These are phyloP conservation scores for Collybia sp. DNA, from an alignment of 768 basidiomycete species.

Conservation along the genomic window DNA sequence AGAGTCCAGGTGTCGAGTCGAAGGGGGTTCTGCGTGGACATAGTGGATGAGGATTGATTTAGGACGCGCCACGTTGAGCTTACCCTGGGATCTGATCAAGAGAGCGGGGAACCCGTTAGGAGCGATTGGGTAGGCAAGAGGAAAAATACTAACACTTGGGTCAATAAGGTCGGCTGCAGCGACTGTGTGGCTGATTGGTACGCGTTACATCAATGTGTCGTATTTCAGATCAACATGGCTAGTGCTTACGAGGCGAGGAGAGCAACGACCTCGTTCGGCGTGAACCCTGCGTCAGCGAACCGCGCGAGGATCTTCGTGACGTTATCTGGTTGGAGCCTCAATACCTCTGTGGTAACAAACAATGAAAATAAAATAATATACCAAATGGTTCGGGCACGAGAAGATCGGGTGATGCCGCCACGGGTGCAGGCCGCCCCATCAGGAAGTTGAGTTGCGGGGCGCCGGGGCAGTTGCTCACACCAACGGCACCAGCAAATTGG, in stretches of 20 bases:
- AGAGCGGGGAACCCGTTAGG: too few species aligned
- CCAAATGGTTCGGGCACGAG: constrained; percentile 20
- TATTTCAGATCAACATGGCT: too few species aligned
- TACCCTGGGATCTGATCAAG: too few species aligned
- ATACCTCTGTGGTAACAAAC: too few species aligned
- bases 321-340: constrained; percentile 11
- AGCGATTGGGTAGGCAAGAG: too few species aligned
- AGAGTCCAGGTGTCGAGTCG: not conserved
- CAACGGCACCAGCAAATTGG: constrained; percentile 41
- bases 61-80: too few species aligned
- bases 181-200: constrained; percentile 11
- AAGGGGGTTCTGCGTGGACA: not conserved
- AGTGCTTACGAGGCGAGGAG: constrained; percentile 27
- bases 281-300: constrained; percentile 30
- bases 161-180: constrained; percentile 29
- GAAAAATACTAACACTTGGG: not conserved
- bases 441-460: constrained; percentile 39
- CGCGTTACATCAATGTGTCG: too few species aligned
- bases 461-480: constrained; percentile 36
- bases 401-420: constrained; percentile 22
- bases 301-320: constrained; percentile 25
- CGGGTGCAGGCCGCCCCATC: constrained; percentile 29
- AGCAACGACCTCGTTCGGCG: constrained; percentile 28
- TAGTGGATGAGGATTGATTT: not conserved
- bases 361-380: too few species aligned